Evolutionary conservation across 805 yeast species (phyloP).

Genomic region (Lipomyces oligophaga): DNA sequence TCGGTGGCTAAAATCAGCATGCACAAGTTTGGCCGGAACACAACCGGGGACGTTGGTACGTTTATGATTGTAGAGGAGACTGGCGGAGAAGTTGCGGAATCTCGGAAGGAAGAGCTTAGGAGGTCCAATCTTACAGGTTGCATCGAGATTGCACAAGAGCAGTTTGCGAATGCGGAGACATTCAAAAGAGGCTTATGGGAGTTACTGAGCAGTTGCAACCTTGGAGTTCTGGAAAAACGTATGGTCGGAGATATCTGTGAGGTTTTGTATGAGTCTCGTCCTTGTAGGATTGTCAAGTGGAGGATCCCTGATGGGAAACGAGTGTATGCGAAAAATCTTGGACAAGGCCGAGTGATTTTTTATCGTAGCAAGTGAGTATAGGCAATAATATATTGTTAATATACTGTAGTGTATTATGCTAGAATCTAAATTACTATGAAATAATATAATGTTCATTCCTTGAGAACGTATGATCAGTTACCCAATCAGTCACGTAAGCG

Average conservation of each 20-base stretch:
- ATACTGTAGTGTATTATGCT: too few species aligned
- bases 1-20: conserved; percentile 23
- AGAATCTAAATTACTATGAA: too few species aligned
- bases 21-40: conserved; percentile 14
- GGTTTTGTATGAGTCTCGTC: conserved; percentile 59
- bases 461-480: too few species aligned
- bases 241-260: conserved; percentile 60
- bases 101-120: conserved; percentile 62
- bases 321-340: conserved; percentile 56
- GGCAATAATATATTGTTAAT: too few species aligned
- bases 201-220: conserved; percentile 54
- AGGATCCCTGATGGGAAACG: conserved; percentile 61
- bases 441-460: too few species aligned
- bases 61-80: conserved; percentile 59
- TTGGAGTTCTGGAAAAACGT: conserved; percentile 58
- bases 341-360: conserved; percentile 53
- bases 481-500: too few species aligned
- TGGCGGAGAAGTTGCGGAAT: conserved; percentile 43
- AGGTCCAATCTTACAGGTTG: conserved; percentile 64
- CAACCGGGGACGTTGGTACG: conserved; percentile 34
- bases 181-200: conserved; percentile 64
- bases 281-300: conserved; percentile 58
- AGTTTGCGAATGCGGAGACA: conserved; percentile 50
- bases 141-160: conserved; percentile 58
- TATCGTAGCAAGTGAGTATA: conserved; percentile 13